Base-by-base conservation (phyloP, 768 basidiomycete species). In the Phanerochaete carnosa region DNA sequence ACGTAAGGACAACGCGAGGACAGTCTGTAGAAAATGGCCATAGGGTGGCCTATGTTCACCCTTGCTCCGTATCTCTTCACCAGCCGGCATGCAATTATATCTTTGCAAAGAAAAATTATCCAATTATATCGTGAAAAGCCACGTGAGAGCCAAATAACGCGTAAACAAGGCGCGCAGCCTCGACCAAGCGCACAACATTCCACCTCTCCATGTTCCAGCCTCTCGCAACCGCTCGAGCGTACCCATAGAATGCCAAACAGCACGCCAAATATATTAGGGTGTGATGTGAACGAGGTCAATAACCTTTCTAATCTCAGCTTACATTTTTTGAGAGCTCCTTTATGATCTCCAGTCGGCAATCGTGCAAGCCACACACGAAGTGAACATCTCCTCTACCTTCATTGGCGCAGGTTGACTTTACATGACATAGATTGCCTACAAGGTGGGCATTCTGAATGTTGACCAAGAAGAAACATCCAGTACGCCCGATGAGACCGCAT, bases 81-180 rank as follows among this genome's bases (percentile, higher is more conserved):
- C n/a, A n/a, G n/a, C n/a, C n/a, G n/a, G n/a, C n/a, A n/a, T 39
- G 37, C 19, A 39, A 9, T 39, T 47, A 23, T 47, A 23, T 23
- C 12, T 47, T 16, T 52, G 22, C 51, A 11, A 22, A 33, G 30
- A 52, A 33, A 32, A 29, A 54, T 33, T 25, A 23, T 50, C 16
- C 15, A n/a, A n/a, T n/a, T n/a, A n/a, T n/a, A n/a, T n/a, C n/a
- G 33, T 35, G 33, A 7, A 35, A 35, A 35, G 35, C 51, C 59
- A 60, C 57, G 57, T 58, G 57, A 32, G 22, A 7, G 60, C 39
- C 60, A 61, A 62, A 62, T 30, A 62, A 62, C 60, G 60, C 60
- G 60, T 62, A 35, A 57, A 57, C 47, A 62, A 57, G 25, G 51
- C 53, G 53, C 45, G 52, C 43, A 16, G 45, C 28, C 32, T 45